phyloP scores from a whole-genome alignment of 2,329 filamentous ascomycete genomes.

The Mollisia scopiformis region DNA sequence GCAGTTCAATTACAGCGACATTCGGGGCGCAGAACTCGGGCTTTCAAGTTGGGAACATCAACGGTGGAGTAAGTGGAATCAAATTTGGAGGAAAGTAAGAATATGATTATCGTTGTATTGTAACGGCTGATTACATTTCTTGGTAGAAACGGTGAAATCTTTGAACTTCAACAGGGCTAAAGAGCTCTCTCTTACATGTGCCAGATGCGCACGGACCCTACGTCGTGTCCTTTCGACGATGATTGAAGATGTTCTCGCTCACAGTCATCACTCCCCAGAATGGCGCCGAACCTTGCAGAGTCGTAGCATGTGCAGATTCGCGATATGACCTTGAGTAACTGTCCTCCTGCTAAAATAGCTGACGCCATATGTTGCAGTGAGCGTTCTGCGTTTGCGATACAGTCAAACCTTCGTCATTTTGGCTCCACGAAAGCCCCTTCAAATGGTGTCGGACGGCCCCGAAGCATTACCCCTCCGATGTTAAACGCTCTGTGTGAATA shows the following conservation, averaged over 20 bases:
- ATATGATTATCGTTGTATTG: slow-evolving; percentile 4
- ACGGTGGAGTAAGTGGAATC: slow-evolving; percentile 24
- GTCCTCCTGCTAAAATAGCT: slow-evolving; percentile 11
- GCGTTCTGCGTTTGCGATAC: slow-evolving; percentile 13
- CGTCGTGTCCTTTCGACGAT: background rate
- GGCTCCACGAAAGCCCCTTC: slow-evolving; percentile 23
- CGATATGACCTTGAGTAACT: background rate
- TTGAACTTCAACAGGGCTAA: too few species aligned
- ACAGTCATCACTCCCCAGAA: background rate
- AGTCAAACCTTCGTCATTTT: slow-evolving; percentile 20
- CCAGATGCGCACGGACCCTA: too few species aligned
- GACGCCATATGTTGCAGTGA: slow-evolving; percentile 14
- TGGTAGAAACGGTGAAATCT: too few species aligned
- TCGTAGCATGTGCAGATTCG: slow-evolving; percentile 16
- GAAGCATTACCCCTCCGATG: slow-evolving; percentile 28
- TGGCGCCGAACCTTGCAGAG: slow-evolving; percentile 20
- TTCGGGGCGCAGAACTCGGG: slow-evolving; percentile 28
- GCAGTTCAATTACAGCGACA: slow-evolving; percentile 19
- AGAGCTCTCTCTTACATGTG: too few species aligned
- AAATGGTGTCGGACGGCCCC: slow-evolving; percentile 23
- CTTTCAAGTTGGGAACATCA: slow-evolving; percentile 26
- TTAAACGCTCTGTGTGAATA: slow-evolving; percentile 27
- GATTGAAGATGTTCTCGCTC: background rate
- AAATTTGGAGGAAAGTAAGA: slow-evolving; percentile 26
- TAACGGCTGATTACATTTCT: background rate